Percentiles rank a stretch among this genome's conserved stretches.
Evolutionary conservation across 1,284 basidiomycete species (phyloP).

Genomic region (Leccinum angustisporum): DNA sequence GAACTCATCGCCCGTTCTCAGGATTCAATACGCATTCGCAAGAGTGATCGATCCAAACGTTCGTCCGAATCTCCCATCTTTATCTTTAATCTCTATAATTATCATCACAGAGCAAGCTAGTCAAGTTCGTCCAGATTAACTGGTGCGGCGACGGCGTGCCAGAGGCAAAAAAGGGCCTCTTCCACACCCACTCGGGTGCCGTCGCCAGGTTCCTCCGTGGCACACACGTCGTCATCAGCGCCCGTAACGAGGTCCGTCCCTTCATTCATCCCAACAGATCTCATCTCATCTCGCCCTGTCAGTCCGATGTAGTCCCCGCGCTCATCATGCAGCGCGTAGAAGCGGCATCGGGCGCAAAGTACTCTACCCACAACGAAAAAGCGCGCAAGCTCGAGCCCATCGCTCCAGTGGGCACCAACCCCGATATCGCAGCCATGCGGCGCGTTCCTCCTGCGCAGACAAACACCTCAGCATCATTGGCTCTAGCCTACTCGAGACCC

Average conservation of each 20-base stretch:
- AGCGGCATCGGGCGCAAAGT: slow-evolving; percentile 91
- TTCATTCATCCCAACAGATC: not conserved
- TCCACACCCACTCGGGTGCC: slow-evolving; percentile 83
- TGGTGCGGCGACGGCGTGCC: slow-evolving; percentile 98
- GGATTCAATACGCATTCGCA: slow-evolving; percentile 93
- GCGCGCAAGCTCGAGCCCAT: slow-evolving; percentile 68
- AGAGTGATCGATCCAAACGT: slow-evolving; percentile 89
- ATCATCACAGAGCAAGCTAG: slow-evolving; percentile 70
- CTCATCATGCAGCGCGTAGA: slow-evolving; percentile 87
- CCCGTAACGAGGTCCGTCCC: slow-evolving; percentile 78
- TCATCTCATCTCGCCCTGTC: slow-evolving; percentile 1
- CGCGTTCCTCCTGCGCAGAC: slow-evolving; percentile 41
- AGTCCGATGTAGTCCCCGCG: slow-evolving; percentile 80
- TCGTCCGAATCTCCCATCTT: slow-evolving; percentile 26
- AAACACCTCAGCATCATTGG: slow-evolving; percentile 3
- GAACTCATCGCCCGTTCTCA: slow-evolving; percentile 31
- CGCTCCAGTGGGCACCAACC: slow-evolving; percentile 67
- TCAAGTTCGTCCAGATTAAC: slow-evolving; percentile 90
- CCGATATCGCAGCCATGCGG: slow-evolving; percentile 64
- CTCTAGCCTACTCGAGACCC: slow-evolving; percentile 22
- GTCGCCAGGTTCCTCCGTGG: slow-evolving; percentile 84
- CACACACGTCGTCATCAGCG: slow-evolving; percentile 88
- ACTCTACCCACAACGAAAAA: slow-evolving; percentile 73
- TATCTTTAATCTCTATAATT: not conserved
- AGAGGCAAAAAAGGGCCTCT: slow-evolving; percentile 88